A percentile compares a stretch with the other conserved stretches of the same genome.
phyloP scores from a whole-genome alignment of 176 grass and related monocot species.

The Eragrostis curvula region DNA sequence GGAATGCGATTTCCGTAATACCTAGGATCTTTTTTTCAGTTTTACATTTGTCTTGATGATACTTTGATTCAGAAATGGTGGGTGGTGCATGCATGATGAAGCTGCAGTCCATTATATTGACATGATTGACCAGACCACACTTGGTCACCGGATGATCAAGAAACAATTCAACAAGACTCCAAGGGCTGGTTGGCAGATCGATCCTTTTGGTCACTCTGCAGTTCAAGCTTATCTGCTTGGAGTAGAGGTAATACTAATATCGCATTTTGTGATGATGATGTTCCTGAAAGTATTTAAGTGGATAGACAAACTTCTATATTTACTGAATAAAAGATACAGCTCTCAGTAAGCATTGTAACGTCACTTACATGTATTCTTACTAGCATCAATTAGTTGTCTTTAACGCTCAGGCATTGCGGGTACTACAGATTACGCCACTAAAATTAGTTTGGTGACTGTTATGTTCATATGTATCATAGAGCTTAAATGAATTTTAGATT shows the following conservation, averaged over 20 bases:
- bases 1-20: conserved; percentile 20
- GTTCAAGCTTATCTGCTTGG: conserved; percentile 92
- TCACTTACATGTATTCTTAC: background rate
- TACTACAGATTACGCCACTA: background rate
- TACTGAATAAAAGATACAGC: conserved; percentile 13
- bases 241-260: conserved; percentile 64
- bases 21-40: background rate
- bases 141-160: conserved; percentile 84
- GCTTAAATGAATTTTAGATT: background rate
- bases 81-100: conserved; percentile 99
- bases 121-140: conserved; percentile 98
- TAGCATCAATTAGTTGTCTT: background rate
- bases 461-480: background rate
- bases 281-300: background rate
- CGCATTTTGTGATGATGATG: conserved; percentile 35
- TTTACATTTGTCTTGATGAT: background rate
- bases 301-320: background rate
- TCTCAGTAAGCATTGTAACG: background rate
- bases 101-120: conserved; percentile 90
- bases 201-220: conserved; percentile 93
- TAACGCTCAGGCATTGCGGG: background rate
- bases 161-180: conserved; percentile 82
- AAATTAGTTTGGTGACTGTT: background rate
- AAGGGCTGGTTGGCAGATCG: conserved; percentile 93
- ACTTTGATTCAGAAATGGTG: conserved; percentile 78